phyloP scores from a whole-genome alignment of 768 basidiomycete genomes.

The Thelephora ganbajun region DNA sequence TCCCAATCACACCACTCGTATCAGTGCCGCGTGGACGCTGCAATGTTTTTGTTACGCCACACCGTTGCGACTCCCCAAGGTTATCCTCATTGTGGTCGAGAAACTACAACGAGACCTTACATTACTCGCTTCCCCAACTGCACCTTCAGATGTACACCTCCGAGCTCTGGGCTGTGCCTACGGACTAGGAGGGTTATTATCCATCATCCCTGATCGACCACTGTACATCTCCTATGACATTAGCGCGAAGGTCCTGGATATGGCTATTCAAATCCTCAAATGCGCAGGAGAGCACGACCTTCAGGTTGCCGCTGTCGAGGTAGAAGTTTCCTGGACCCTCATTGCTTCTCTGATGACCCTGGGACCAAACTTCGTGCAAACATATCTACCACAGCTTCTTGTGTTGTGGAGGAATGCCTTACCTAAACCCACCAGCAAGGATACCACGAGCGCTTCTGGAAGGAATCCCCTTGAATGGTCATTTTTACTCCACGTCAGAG shows the following conservation, averaged over 20 bases:
- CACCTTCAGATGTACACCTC: constrained; percentile 52
- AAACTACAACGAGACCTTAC: constrained; percentile 75
- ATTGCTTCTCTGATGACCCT: constrained; percentile 86
- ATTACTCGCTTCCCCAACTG: constrained; percentile 55
- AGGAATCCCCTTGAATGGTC: constrained; percentile 73
- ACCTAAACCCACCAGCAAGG: constrained; percentile 88
- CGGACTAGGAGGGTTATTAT: constrained; percentile 77
- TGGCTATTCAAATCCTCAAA: constrained; percentile 82
- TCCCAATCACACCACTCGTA: constrained; percentile 76
- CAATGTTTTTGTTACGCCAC: constrained; percentile 86
- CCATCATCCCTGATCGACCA: constrained; percentile 74
- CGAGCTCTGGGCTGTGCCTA: constrained; percentile 82
- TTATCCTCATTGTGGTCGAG: constrained; percentile 64
- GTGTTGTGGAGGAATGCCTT: constrained; percentile 96
- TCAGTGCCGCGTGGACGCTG: constrained; percentile 77
- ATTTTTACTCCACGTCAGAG: constrained; percentile 83
- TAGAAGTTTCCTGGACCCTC: constrained; percentile 89
- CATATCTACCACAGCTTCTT: constrained; percentile 85
- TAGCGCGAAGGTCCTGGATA: constrained; percentile 80
- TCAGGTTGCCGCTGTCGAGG: constrained; percentile 64
- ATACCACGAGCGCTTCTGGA: constrained; percentile 41
- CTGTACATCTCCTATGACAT: constrained; percentile 93
- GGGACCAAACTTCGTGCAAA: constrained; percentile 85
- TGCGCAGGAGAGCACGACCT: constrained; percentile 86
- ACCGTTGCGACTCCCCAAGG: constrained; percentile 70